Conservation (phyloP, 305 asterid species). For the Solanum hybrid region DNA sequence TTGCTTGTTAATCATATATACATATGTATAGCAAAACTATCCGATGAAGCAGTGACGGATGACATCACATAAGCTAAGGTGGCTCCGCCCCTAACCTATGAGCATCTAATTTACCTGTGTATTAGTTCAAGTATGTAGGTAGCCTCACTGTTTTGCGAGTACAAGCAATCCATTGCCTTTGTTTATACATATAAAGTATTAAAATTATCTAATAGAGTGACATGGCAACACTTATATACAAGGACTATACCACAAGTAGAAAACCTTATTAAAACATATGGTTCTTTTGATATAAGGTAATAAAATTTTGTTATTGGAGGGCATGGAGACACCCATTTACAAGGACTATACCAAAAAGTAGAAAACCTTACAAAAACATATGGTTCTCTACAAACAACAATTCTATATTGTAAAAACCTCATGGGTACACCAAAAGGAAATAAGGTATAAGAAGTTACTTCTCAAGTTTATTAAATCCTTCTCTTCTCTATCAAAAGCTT, state of each 20-base stretch:
- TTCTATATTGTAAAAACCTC: background rate
- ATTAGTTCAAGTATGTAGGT: background rate
- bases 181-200: background rate
- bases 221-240: background rate
- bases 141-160: background rate
- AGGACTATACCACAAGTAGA: background rate
- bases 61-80: background rate
- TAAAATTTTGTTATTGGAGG: background rate
- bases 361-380: background rate
- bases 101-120: background rate
- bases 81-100: background rate
- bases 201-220: background rate
- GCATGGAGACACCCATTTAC: background rate
- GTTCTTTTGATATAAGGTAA: background rate
- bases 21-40: background rate
- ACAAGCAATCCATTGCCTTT: background rate
- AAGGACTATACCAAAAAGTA: background rate
- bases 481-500: background rate
- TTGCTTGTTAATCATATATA: background rate
- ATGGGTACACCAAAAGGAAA: background rate
- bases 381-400: background rate
- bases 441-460: background rate
- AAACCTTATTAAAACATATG: background rate
- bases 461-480: background rate
- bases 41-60: background rate